These are phyloP conservation scores for Phytophthora litchii DNA, from an alignment of 352 stramenopile genomes.

Conservation along the genomic window DNA sequence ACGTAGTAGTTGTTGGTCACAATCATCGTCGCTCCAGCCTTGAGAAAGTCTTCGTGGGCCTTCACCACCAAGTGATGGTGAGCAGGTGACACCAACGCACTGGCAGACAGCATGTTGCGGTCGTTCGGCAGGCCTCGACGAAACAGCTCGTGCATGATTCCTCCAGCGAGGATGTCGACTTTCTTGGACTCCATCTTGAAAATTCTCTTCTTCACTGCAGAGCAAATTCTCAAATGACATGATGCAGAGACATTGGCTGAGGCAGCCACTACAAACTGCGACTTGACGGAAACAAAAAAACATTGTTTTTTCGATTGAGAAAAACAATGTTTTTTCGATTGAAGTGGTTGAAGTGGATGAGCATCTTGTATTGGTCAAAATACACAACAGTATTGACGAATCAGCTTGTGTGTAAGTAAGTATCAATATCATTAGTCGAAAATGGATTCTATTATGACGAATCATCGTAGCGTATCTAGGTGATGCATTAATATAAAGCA, in stretches of 20 bases:
- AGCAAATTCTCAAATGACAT: slow-evolving; percentile 27
- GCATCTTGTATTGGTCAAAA: slow-evolving; percentile 4
- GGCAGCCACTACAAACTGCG: slow-evolving; percentile 30
- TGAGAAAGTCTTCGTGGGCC: slow-evolving; percentile 77
- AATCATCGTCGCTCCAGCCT: slow-evolving; percentile 79
- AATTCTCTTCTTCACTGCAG: slow-evolving; percentile 1
- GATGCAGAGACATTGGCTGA: background rate
- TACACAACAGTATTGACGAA: background rate
- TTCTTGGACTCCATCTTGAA: slow-evolving; percentile 31
- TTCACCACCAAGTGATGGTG: slow-evolving; percentile 75
- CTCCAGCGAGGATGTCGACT: slow-evolving; percentile 77
- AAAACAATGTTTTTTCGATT: slow-evolving; percentile 4
- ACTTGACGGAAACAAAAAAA: slow-evolving; percentile 8
- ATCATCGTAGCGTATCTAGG: slow-evolving; percentile 2
- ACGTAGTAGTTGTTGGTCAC: slow-evolving; percentile 92
- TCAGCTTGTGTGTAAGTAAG: background rate
- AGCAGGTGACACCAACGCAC: slow-evolving; percentile 67
- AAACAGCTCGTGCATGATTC: slow-evolving; percentile 91
- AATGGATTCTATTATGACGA: slow-evolving; percentile 5
- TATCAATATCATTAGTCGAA: background rate
- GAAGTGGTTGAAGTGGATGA: slow-evolving; percentile 22
- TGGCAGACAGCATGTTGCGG: slow-evolving; percentile 90
- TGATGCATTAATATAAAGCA: slow-evolving; percentile 14
- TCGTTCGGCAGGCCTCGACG: slow-evolving; percentile 84
- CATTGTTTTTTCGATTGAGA: too few relatives aligned